Conservation (phyloP, 1,284 basidiomycete species). For the Nidula niveotomentosa region DNA sequence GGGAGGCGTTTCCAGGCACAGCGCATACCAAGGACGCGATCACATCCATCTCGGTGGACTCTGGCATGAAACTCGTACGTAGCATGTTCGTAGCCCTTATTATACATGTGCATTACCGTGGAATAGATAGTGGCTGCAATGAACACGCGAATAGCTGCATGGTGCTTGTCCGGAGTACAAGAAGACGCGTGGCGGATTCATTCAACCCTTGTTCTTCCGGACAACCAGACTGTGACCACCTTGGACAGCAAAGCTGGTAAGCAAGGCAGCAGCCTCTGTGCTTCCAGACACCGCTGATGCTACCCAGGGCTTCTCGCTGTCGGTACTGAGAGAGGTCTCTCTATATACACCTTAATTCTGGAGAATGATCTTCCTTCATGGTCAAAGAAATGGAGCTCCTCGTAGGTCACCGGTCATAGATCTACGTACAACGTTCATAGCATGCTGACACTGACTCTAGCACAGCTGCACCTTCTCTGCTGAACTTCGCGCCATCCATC, state of each 20-base stretch:
- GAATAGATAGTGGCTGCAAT: constrained; percentile 71
- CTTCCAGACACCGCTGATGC: constrained; percentile 15
- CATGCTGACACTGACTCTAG: constrained; percentile 23
- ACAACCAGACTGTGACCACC: constrained; percentile 52
- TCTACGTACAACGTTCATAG: too few species aligned
- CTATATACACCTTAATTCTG: constrained; percentile 71
- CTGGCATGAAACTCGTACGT: constrained; percentile 76
- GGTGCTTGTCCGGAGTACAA: constrained; percentile 66
- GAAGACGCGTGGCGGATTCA: constrained; percentile 73
- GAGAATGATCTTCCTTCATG: constrained; percentile 81
- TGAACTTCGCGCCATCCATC: constrained; percentile 71
- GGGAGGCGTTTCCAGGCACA: constrained; percentile 70
- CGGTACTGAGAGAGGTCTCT: constrained; percentile 54
- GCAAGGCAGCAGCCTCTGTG: constrained; percentile 3
- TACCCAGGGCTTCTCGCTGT: constrained; percentile 67
- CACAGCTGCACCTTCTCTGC: constrained; percentile 44
- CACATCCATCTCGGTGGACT: constrained; percentile 67
- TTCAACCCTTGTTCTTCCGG: constrained; percentile 67
- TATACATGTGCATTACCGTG: constrained; percentile 9
- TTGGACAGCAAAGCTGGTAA: constrained; percentile 73
- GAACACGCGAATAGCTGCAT: constrained; percentile 64
- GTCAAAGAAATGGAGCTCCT: constrained; percentile 70
- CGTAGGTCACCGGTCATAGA: constrained; percentile 38
- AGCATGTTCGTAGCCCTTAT: background rate
- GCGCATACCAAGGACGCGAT: constrained; percentile 44